Evolutionary conservation across 176 grass and related monocot genomes (phyloP), one percentile per base, ranked within the genome.

Genomic region (Phragmites australis): DNA sequence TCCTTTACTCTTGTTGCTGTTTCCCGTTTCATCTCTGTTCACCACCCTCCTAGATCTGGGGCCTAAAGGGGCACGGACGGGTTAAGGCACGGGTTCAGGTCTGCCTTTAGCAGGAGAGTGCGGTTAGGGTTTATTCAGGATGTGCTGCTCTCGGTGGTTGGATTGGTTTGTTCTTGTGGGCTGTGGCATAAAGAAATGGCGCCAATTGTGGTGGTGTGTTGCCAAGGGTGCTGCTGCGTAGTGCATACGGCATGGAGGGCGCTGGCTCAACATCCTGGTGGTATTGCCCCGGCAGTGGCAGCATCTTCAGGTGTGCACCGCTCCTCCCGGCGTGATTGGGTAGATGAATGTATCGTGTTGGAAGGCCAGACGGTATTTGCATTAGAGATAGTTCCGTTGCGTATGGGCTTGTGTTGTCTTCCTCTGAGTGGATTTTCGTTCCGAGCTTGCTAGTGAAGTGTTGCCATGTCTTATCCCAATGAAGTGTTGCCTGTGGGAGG

Each of bases 1-100:
- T 59, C 37, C 27, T 32, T 81, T 7, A n/a, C 19, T 81, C 37
- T 4, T 40, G 1, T 46, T 54, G 32, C 75, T 41, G 17, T 68
- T 75, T 46, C 53, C 60, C 16, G 50, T 63, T 63, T 41, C 19
- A 6, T 41, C 40, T 1, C 67, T 78, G 27, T 31, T 72, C 18
- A 14, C 59, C 8, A 32, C 60, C n/a, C 25, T 4, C 40, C 48
- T 49, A 64, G 71, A 76, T 89, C 85, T 84, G 54, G 29, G 65
- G 9, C 19, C 48, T 26, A 55, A 58, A n/a, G n/a, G n/a, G 5
- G 22, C 15, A 18, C 6, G 61, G 14, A 27, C 8, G 13, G 5
- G 47, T 19, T 9, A 27, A 22, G 14, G 45, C 4, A 17, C 0
- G 61, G 14, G 16, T 21, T n/a, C n/a, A n/a, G n/a, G n/a, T n/a